These are phyloP conservation scores for Boletus rufocinnamomeus DNA, from an alignment of 768 basidiomycete genomes.

Conservation along the genomic window DNA sequence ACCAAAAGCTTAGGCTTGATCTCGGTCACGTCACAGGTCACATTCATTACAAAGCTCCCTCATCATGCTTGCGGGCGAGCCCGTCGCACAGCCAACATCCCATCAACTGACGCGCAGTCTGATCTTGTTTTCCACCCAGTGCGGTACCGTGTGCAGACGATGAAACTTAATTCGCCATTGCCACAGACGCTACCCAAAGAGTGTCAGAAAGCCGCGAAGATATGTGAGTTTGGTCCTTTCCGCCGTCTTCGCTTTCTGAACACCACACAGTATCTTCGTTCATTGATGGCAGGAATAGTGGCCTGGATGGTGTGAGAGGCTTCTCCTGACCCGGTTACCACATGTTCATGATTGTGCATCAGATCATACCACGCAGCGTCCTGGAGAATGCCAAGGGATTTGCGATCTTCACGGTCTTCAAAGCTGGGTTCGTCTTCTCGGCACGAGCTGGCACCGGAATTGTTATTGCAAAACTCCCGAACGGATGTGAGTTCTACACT, in stretches of 20 bases:
- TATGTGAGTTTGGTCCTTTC: constrained; percentile 52
- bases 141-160: constrained; percentile 17
- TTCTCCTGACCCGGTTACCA: neutral
- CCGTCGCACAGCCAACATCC: constrained; percentile 12
- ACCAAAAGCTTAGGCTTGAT: neutral
- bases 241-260: neutral
- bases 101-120: neutral
- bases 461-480: constrained; percentile 79
- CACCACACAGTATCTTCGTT: constrained; percentile 71
- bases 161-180: constrained; percentile 53
- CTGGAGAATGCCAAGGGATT: constrained; percentile 70
- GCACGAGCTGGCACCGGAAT: constrained; percentile 84
- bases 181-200: constrained; percentile 72
- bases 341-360: neutral
- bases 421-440: constrained; percentile 65
- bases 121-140: neutral
- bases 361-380: constrained; percentile 59
- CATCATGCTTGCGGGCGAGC: neutral
- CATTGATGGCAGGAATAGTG: constrained; percentile 77
- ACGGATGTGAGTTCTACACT: constrained; percentile 65
- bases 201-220: constrained; percentile 84
- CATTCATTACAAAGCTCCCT: constrained; percentile 18
- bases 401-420: constrained; percentile 89
- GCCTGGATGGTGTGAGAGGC: constrained; percentile 70
- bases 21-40: constrained; percentile 27